A percentile compares a stretch with the other conserved stretches of the same genome.
Conservation (phyloP, 75 land plant species). For the Chamaecyparis obtusa region DNA sequence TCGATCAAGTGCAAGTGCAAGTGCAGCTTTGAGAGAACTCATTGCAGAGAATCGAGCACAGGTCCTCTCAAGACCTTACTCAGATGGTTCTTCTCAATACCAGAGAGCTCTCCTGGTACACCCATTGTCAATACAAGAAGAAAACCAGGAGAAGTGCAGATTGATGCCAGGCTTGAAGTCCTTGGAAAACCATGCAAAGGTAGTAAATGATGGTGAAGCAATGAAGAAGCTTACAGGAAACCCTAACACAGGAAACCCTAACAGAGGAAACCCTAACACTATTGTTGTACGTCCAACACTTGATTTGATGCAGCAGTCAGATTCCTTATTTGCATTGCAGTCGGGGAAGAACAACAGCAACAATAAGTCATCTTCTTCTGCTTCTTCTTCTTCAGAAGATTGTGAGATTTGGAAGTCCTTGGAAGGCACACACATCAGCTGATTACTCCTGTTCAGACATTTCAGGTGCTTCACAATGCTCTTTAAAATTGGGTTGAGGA, state of each 20-base stretch:
- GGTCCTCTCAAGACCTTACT: neutral
- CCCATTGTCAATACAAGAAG: neutral
- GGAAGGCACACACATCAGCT: constrained; percentile 4
- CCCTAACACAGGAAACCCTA: too few relatives aligned
- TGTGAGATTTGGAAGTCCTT: constrained; percentile 10
- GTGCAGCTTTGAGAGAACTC: constrained; percentile 12
- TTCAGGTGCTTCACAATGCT: neutral
- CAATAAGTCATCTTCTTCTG: neutral
- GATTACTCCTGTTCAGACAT: neutral
- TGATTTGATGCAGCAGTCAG: constrained; percentile 9
- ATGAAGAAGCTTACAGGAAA: neutral
- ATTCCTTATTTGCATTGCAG: constrained; percentile 7
- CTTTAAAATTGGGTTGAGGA: neutral
- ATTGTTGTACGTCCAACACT: constrained; percentile 10
- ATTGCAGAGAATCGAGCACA: constrained; percentile 13
- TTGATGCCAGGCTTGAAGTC: constrained; percentile 5
- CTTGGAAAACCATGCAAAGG: neutral
- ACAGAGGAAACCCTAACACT: too few relatives aligned
- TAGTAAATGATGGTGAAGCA: neutral
- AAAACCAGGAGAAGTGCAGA: neutral
- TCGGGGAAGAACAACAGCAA: neutral
- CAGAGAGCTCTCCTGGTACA: neutral
- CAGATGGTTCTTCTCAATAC: neutral
- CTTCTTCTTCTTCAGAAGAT: neutral
- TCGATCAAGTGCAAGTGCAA: constrained; percentile 8